Conservation (phyloP, 2,329 filamentous ascomycete species). For the Orbilia javanica region DNA sequence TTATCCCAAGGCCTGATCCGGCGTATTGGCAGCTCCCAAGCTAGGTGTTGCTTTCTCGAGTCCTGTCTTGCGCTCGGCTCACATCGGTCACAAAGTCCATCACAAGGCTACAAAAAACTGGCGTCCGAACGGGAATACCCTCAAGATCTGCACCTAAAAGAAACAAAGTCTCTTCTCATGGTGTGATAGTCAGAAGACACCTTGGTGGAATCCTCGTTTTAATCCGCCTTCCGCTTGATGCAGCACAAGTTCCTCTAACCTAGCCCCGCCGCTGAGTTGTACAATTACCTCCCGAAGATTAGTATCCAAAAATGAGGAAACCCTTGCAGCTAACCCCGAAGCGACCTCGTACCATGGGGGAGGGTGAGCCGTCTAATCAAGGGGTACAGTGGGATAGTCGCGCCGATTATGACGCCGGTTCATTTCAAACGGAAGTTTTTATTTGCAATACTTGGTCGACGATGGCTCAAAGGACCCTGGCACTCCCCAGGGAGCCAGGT, state of each 20-base stretch:
- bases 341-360: constrained; percentile 1
- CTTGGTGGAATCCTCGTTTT: neutral
- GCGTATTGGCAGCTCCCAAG: no score
- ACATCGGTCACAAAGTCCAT: neutral
- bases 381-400: constrained; percentile 7
- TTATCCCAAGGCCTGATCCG: neutral
- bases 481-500: no score
- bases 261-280: neutral
- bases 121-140: neutral
- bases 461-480: no score
- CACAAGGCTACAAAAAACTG: neutral
- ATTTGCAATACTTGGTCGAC: no score
- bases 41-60: no score
- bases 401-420: neutral
- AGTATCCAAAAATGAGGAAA: neutral
- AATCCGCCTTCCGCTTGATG: neutral
- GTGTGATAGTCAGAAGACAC: neutral
- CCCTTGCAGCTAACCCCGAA: neutral
- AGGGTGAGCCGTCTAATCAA: neutral
- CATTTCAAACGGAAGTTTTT: neutral
- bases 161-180: neutral
- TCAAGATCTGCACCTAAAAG: neutral
- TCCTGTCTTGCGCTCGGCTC: neutral
- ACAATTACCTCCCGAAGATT: neutral
- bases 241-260: neutral